Conservation (phyloP, 805 yeast species). For the Candida sonorensis region DNA sequence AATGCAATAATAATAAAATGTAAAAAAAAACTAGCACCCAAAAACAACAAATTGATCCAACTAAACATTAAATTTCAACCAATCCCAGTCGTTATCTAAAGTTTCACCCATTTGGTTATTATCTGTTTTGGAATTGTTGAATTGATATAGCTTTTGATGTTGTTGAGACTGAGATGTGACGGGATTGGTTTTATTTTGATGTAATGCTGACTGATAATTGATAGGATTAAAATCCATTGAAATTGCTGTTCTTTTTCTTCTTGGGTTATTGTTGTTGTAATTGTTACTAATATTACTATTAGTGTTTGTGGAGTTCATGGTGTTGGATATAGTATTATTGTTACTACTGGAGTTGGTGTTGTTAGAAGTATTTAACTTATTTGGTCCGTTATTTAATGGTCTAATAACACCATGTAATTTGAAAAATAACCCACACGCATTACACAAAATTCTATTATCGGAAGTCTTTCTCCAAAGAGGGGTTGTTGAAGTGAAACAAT, state of each 20-base stretch:
- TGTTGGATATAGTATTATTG: conserved; percentile 1
- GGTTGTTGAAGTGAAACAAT: conserved; percentile 86
- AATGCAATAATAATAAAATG: too few relatives aligned
- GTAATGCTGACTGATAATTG: too few relatives aligned
- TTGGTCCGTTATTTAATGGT: conserved; percentile 18
- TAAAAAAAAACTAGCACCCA: too few relatives aligned
- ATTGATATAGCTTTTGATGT: conserved; percentile 1
- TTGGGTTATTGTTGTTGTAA: not conserved
- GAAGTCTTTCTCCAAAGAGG: conserved; percentile 88
- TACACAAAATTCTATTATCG: conserved; percentile 77
- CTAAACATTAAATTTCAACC: conserved; percentile 29
- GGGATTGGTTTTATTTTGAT: conserved; percentile 1
- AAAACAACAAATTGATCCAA: too few relatives aligned
- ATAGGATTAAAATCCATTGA: too few relatives aligned
- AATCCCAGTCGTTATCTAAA: conserved; percentile 29
- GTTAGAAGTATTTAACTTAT: conserved; percentile 2
- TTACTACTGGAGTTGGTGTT: conserved; percentile 3
- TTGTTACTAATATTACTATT: conserved; percentile 1
- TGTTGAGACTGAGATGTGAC: not conserved
- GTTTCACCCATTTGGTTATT: conserved; percentile 28
- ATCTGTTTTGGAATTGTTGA: conserved; percentile 11
- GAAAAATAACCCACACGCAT: conserved; percentile 87
- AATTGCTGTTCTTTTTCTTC: not conserved
- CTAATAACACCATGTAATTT: conserved; percentile 68
- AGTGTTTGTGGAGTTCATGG: conserved; percentile 1